Evolutionary conservation across 148 eudicot genomes (phyloP).

Genomic region (Rhododendron henanense): DNA sequence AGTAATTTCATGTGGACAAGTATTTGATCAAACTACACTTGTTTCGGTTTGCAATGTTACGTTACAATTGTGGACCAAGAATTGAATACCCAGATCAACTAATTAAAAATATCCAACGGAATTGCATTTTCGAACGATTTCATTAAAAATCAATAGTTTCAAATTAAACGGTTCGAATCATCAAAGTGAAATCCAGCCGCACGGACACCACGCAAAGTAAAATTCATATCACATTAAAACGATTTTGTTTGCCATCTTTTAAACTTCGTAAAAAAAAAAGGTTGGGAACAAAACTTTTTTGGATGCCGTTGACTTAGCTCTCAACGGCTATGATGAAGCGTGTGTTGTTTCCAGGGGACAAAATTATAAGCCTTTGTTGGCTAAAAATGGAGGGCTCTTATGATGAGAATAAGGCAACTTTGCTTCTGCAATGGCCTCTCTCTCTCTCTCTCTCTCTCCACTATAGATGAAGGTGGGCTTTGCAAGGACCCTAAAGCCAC

Average conservation of each 20-base stretch:
- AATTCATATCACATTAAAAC: not conserved
- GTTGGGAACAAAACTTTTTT: not conserved
- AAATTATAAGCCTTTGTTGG: constrained; percentile 37
- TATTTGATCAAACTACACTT: not conserved
- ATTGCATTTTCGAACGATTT: not conserved
- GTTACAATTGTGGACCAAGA: not conserved
- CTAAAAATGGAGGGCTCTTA: constrained; percentile 14
- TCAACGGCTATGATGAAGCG: constrained; percentile 55
- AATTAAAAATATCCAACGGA: not conserved
- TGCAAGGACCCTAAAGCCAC: constrained; percentile 16
- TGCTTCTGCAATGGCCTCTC: constrained; percentile 8
- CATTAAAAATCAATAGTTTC: not conserved
- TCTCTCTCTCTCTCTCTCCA: not conserved
- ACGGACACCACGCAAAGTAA: no score
- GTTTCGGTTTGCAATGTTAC: not conserved
- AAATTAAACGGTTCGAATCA: not conserved
- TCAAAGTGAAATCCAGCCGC: not conserved
- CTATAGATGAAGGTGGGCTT: constrained; percentile 11
- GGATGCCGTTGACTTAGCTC: constrained; percentile 53
- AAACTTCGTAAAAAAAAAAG: constrained; percentile 3
- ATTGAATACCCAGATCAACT: not conserved
- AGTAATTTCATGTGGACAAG: not conserved
- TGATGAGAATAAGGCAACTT: constrained; percentile 24
- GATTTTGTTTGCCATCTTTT: constrained; percentile 6
- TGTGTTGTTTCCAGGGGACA: constrained; percentile 46